A percentile compares a stretch with the other conserved stretches of the same genome.
These are phyloP conservation scores for Fusarium mexicanum DNA, from an alignment of 2,329 filamentous ascomycete genomes.

Conservation along the genomic window DNA sequence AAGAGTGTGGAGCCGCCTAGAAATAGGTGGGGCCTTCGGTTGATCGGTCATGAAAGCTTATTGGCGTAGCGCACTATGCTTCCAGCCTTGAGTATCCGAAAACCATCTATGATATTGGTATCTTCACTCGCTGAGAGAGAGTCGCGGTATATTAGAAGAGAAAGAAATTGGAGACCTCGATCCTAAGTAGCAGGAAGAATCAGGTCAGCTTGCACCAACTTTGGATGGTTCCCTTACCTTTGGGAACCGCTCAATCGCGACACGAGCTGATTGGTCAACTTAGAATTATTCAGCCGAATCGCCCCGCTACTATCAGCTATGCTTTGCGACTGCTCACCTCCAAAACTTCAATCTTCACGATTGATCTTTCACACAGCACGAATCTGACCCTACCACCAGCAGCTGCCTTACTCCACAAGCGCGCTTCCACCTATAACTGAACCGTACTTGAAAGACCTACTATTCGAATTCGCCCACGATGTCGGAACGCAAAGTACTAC, in stretches of 20 bases:
- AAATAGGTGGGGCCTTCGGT: background rate
- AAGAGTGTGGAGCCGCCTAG: background rate
- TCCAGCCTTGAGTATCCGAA: background rate
- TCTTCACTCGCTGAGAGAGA: background rate
- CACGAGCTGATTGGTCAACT: background rate
- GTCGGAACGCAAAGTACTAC: conserved; percentile 87
- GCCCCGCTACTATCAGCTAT: background rate
- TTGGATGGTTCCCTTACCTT: background rate
- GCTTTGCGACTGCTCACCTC: background rate
- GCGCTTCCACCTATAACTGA: background rate
- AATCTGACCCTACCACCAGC: background rate
- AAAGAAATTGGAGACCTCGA: too few relatives aligned
- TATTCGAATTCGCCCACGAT: conserved; percentile 57
- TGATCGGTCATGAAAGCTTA: background rate
- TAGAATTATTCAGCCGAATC: background rate
- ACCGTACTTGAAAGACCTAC: background rate
- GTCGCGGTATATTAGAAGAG: background rate
- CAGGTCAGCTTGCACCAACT: background rate
- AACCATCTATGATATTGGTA: background rate
- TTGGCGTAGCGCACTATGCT: background rate
- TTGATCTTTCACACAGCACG: background rate
- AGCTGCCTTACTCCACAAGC: background rate
- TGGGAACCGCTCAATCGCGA: too few relatives aligned
- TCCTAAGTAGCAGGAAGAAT: background rate
- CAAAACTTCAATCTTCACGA: background rate